Base-by-base conservation (phyloP, 371 early-diverging fungal species). In the Saksenaea oblongispora region DNA sequence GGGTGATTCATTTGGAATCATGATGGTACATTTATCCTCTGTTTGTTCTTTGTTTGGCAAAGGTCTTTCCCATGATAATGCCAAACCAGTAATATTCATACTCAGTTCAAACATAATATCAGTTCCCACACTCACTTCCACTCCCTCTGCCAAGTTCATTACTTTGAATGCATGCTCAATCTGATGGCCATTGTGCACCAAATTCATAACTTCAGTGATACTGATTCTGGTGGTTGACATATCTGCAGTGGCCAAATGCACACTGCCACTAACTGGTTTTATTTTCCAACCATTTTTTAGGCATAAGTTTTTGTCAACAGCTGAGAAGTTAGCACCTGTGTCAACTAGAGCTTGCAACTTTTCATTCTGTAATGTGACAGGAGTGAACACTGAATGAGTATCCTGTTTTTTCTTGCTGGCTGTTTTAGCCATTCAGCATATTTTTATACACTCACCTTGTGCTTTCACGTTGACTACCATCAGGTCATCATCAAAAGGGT, bases 1-100 rank as follows among this genome's bases (percentile, higher is more conserved):
- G 31, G 63, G 70, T 2, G 65, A 62, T n/a, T 66, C 53, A 44
- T 70, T 60, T 11, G 70, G 66, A 4, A 56, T 47, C 7, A 58
- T 13, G 3, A 42, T 34, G 17, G 54, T 18, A 2, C 26, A 55
- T 13, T 15, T 63, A 41, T 56, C 17, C 22, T 53, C 26, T 42
- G n/a, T 13, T 39, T 10, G 5, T 31, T 1, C 41, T 28, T 1
- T n/a, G n/a, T n/a, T n/a, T n/a, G n/a, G n/a, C n/a, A n/a, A n/a
- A n/a, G n/a, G 26, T 3, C 1, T 15, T 2, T 68, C 31, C 42
- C 28, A 61, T 41, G 54, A 42, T 11, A 27, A 13, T 3, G 63
- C 59, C 2, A 70, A 31, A n/a, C 70, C 57, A 18, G 39, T 34
- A 1, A 65, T 11, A 22, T 1, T 11, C 24, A 69, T 65, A 5